Evolutionary conservation across 75 land plant genomes (phyloP), one percentile per base, ranked within the genome.

Genomic region (Pinus albicaulis): DNA sequence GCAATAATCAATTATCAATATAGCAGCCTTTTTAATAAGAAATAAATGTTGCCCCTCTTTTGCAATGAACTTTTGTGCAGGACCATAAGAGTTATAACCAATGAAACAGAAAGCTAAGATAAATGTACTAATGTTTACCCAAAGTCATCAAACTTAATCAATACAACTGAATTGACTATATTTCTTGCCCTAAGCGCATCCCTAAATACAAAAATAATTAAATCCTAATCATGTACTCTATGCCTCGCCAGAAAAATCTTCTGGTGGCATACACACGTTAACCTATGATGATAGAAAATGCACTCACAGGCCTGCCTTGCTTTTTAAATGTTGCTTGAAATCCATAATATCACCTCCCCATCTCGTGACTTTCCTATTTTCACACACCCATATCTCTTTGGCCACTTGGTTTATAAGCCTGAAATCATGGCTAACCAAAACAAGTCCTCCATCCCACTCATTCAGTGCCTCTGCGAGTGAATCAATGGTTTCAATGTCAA

Each of bases 401-500:
- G 96, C 96, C 68, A 93, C 96, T 82, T 93, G 96, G 78, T 91
- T 93, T 64, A 93, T 93, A 19, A 93, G 90, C 87, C 96, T 82
- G 77, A 93, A 93, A 64, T 93, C 96, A 44, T 93, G 96, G 56
- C 96, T 93, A 44, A 93, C 96, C 31, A 93, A 84, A 80, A 93
- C 96, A 84, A 93, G 53, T 44, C 96, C 96, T 2, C 96, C 96
- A 84, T 93, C 96, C 96, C 96, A 93, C 61, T 93, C 96, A 78
- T 89, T 93, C 82, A 93, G 77, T 12, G 96, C 96, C 48, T 93
- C 96, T 5, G 96, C 96, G 25, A 93, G 76, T 4, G 94, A 87
- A 76, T 93, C 96, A 64, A 93, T 93, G n/a, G 59, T 57, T 57
- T 57, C 15, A 73, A 80, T 22, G 83, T 82, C 69, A 73, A 84